Evolutionary conservation across 805 yeast species (phyloP).

Genomic region (Pichia paraexigua): DNA sequence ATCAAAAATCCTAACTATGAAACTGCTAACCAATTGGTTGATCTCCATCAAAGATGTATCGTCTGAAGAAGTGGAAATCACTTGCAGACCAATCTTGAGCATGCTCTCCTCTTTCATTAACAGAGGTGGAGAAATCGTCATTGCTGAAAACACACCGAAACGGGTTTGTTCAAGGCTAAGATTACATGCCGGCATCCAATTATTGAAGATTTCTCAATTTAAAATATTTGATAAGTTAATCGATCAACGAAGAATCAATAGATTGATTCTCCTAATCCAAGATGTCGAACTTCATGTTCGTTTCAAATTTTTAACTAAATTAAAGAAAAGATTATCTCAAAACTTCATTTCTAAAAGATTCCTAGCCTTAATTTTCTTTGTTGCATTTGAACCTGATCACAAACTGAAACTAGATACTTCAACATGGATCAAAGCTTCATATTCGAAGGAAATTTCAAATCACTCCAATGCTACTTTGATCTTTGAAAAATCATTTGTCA

Average conservation of each 20-base stretch:
- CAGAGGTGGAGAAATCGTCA: constrained; percentile 70
- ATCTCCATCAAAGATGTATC: constrained; percentile 27
- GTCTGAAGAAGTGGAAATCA: constrained; percentile 32
- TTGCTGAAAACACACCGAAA: constrained; percentile 49
- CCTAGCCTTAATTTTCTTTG: constrained; percentile 58
- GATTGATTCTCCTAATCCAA: constrained; percentile 51
- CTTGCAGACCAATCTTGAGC: constrained; percentile 59
- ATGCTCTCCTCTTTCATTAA: constrained; percentile 58
- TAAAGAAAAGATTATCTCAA: constrained; percentile 44
- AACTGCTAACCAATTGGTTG: constrained; percentile 53
- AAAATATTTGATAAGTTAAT: constrained; percentile 47
- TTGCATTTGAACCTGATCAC: constrained; percentile 66
- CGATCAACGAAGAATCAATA: constrained; percentile 42
- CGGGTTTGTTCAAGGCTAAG: constrained; percentile 54
- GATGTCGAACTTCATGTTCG: constrained; percentile 61
- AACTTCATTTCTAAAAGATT: constrained; percentile 56
- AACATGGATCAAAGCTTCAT: constrained; percentile 67
- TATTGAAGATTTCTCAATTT: constrained; percentile 56
- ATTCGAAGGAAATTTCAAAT: constrained; percentile 26
- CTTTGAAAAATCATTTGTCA: constrained; percentile 59
- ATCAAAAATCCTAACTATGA: constrained; percentile 34
- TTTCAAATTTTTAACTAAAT: constrained; percentile 35
- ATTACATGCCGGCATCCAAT: constrained; percentile 55
- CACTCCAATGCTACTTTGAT: constrained; percentile 33
- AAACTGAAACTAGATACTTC: constrained; percentile 41